Evolutionary conservation across 768 basidiomycete species (phyloP).

Genomic region (Hypsizygus marmoreus): DNA sequence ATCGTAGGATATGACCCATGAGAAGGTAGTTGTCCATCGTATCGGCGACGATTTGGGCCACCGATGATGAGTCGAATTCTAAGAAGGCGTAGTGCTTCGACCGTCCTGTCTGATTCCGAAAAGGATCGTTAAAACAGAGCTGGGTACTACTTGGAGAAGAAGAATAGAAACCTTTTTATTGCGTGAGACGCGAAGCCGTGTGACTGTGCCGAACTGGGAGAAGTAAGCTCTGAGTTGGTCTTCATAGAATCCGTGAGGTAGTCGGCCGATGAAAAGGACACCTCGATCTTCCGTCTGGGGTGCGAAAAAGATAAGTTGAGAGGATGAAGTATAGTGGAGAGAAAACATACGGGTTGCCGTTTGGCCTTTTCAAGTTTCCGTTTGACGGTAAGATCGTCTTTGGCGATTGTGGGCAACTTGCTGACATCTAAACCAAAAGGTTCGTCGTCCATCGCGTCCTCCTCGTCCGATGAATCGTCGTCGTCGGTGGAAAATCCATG

Average conservation of each 20-base stretch:
- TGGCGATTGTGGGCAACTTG: conserved; percentile 83
- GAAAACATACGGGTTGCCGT: conserved; percentile 61
- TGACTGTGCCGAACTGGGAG: conserved; percentile 90
- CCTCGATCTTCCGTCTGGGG: conserved; percentile 64
- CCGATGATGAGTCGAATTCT: conserved; percentile 86
- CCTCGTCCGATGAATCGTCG: conserved; percentile 78
- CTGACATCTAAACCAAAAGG: conserved; percentile 60
- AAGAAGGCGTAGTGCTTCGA: conserved; percentile 98
- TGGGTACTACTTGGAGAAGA: not conserved
- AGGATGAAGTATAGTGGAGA: not conserved
- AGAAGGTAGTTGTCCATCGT: conserved; percentile 99
- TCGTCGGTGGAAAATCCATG: conserved; percentile 80
- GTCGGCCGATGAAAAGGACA: conserved; percentile 84
- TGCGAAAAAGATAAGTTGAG: conserved; percentile 1
- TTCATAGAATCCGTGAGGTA: conserved; percentile 96
- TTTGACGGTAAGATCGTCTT: conserved; percentile 82
- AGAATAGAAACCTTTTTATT: conserved; percentile 76
- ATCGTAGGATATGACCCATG: conserved; percentile 90
- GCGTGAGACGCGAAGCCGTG: conserved; percentile 85
- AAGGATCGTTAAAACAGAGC: not conserved
- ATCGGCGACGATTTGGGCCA: conserved; percentile 94
- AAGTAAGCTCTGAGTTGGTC: conserved; percentile 93
- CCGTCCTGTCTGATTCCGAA: conserved; percentile 70
- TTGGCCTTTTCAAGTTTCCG: conserved; percentile 58
- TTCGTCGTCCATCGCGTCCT: conserved; percentile 52